Conservation (phyloP, 305 asterid species). For the Rubia tinctorum region DNA sequence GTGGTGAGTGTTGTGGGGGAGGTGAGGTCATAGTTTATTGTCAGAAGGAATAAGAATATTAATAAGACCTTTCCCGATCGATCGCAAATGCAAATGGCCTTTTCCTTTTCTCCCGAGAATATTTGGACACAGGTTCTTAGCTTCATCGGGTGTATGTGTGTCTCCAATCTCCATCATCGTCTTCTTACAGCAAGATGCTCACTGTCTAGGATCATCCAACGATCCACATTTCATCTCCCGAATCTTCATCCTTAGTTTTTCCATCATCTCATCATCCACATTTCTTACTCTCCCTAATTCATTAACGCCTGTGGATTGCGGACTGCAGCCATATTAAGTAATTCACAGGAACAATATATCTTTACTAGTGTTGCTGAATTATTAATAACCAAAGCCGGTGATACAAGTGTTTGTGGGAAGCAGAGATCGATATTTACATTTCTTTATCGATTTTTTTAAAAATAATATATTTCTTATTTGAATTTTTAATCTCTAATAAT, state of each 20-base stretch:
- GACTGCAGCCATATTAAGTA: not conserved
- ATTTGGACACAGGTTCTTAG: conserved; percentile 9
- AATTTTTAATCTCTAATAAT: too few relatives aligned
- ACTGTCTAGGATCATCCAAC: conserved; percentile 33
- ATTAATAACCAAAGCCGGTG: not conserved
- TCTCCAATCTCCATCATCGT: conserved; percentile 24
- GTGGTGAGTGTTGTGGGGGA: conserved; percentile 18
- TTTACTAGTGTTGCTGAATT: not conserved
- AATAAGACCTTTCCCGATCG: not conserved
- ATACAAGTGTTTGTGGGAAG: not conserved
- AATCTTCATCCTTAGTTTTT: conserved; percentile 3
- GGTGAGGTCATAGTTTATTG: conserved; percentile 14
- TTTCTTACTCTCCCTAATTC: too few relatives aligned
- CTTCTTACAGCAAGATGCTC: conserved; percentile 28
- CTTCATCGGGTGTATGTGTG: conserved; percentile 14
- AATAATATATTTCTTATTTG: too few relatives aligned
- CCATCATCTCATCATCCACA: not conserved
- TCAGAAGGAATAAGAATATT: conserved; percentile 15
- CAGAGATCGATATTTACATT: too few relatives aligned
- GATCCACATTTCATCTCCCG: conserved; percentile 24
- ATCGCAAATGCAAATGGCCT: not conserved
- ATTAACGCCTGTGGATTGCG: not conserved
- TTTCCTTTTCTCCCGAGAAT: conserved; percentile 7
- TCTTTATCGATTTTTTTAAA: too few relatives aligned
- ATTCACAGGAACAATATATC: not conserved